Conservation (phyloP, 352 stramenopile species). For the Globisporangium nunn region DNA sequence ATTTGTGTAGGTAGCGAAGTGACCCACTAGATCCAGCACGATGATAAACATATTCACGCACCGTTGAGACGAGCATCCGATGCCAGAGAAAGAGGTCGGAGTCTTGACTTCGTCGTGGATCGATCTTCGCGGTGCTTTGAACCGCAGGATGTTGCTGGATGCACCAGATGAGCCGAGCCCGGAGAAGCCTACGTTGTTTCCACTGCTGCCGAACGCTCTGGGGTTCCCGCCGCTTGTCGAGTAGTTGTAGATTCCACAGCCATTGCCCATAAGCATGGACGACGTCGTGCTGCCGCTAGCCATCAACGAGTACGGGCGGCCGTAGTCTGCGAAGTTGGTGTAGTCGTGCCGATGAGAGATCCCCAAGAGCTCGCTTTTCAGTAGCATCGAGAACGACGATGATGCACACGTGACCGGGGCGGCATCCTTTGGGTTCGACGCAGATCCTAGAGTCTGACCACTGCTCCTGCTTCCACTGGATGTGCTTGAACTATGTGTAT, state of each 20-base stretch:
- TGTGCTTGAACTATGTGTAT: slow-evolving; percentile 6
- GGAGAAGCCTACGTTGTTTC: slow-evolving; percentile 22
- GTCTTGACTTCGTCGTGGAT: slow-evolving; percentile 55
- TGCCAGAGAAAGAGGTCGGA: slow-evolving; percentile 35
- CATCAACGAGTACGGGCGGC: slow-evolving; percentile 5
- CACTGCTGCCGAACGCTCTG: slow-evolving; percentile 19
- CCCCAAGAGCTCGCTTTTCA: slow-evolving; percentile 70
- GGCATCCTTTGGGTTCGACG: slow-evolving; percentile 6
- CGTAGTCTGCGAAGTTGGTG: slow-evolving; percentile 18
- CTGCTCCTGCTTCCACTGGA: not conserved
- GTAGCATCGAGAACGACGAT: slow-evolving; percentile 66
- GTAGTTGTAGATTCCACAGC: slow-evolving; percentile 21
- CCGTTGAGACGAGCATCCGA: slow-evolving; percentile 33
- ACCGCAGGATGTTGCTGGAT: slow-evolving; percentile 65
- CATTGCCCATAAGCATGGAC: slow-evolving; percentile 4
- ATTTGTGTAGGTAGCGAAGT: not conserved
- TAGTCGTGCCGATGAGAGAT: slow-evolving; percentile 25
- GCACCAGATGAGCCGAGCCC: slow-evolving; percentile 19
- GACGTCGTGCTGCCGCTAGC: slow-evolving; percentile 3
- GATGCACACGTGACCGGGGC: slow-evolving; percentile 12
- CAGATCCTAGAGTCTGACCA: not conserved
- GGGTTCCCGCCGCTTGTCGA: slow-evolving; percentile 5
- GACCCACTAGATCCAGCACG: not conserved
- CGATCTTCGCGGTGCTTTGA: slow-evolving; percentile 57
- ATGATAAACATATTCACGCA: slow-evolving; percentile 5